Conservation (phyloP, 2,329 filamentous ascomycete genomes). For the Cordyceps cicadae region DNA sequence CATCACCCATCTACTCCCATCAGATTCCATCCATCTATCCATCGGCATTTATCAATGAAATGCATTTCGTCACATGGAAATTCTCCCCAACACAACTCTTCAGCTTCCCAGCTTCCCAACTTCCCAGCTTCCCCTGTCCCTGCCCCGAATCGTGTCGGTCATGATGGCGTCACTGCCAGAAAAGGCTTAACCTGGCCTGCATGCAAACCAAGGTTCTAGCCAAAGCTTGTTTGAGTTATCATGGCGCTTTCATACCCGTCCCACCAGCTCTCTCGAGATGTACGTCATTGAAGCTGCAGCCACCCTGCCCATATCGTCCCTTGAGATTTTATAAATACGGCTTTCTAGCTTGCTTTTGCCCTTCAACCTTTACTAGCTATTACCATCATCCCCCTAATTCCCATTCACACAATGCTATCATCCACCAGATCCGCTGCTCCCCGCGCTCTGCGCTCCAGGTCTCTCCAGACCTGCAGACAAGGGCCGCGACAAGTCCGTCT, state of each 20-base stretch:
- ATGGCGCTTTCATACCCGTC: not conserved
- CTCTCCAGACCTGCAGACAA: not conserved
- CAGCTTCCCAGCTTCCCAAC: not conserved
- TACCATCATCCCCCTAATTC: not conserved
- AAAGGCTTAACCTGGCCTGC: not conserved
- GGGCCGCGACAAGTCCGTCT: slow-evolving; percentile 22
- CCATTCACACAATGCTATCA: not conserved
- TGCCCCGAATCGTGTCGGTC: not conserved
- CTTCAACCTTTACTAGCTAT: not conserved
- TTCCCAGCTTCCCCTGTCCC: not conserved
- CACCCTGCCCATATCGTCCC: not conserved
- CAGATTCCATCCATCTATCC: not conserved
- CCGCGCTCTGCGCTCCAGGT: not conserved
- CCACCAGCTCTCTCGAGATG: not conserved
- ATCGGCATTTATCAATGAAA: not conserved
- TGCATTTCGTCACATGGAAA: not conserved
- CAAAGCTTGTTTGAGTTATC: not conserved
- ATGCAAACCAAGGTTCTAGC: not conserved
- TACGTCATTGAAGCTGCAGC: slow-evolving; percentile 2
- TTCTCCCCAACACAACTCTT: not conserved
- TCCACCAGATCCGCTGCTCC: not conserved
- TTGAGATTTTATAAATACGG: not conserved
- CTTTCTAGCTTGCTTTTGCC: not conserved
- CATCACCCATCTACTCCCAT: too few relatives aligned
- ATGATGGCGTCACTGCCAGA: slow-evolving; percentile 8